Base-by-base conservation (phyloP, 768 basidiomycete genomes). In the Hysterangium stoloniferum region DNA sequence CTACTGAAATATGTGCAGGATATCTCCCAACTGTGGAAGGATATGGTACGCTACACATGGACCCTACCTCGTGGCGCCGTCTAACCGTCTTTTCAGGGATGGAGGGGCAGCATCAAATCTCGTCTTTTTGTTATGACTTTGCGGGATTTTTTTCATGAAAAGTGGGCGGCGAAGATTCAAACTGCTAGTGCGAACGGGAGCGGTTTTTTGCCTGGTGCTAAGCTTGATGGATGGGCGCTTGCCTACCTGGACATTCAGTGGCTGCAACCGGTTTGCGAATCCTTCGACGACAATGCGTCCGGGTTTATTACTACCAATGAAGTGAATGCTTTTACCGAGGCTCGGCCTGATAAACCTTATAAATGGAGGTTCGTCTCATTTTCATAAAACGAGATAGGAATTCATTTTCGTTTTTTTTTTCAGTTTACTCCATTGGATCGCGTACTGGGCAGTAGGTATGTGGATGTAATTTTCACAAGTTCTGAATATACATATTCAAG, bases 201-300 rank as follows among this genome's bases (percentile, higher is more conserved):
- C n/a, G n/a, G n/a, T n/a, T n/a, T n/a, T n/a, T n/a, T n/a, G n/a
- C n/a, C n/a, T n/a, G n/a, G n/a, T n/a, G n/a, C n/a, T n/a, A n/a
- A n/a, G n/a, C n/a, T n/a, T 7, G 44, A 45, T 27, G 28, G 28
- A 29, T 68, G 65, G 64, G 62, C 63, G 6, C 44, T 66, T 15
- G 54, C 56, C 24, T 62, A 52, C 36, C 51, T 66, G 49, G 41
- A 45, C 57, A 3, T 55, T 48, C 4, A 53, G 4, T 5, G 57
- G 19, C 29, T 64, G 6, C 59, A 60, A 43, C 52, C 57, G 1
- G 62, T 65, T n/a, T 33, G 57, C 37, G 68, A 67, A 41, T 63
- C 64, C 7, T 57, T 68, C 37, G 67, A 69, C 46, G 62, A 64
- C 24, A 64, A 69, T 45, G 59, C 62, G 2, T 66, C 64, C 0